Base-by-base conservation (phyloP, 2,329 filamentous ascomycete genomes). In the Neocucurbitaria cava region DNA sequence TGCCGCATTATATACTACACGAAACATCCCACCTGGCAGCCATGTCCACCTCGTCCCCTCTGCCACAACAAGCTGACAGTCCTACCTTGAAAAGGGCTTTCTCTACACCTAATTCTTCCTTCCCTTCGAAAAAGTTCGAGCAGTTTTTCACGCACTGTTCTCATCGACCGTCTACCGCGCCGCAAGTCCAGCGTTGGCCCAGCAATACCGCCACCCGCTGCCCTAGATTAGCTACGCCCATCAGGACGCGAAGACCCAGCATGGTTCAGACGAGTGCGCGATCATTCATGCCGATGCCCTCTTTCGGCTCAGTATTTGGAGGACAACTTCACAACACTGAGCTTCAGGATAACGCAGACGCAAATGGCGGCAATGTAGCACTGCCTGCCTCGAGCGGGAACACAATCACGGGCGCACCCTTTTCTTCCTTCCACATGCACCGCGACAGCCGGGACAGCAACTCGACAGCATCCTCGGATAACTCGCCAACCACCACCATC, bases 401-500 rank as follows among this genome's bases (percentile, higher is more conserved):
- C 58, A 67, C 66, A 49, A 68, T 61, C 54, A 66, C 64, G 61
- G 66, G 64, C 59, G 59, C 66, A 23, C 61, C 67, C 45, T 78
- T 76, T 59, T 65, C 75, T 33, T 66, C 79, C 57, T 80, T 80
- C 60, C 90, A 92, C 76, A 62, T 71, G 46, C 72, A 74, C 65
- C 87, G 88, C 69, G 89, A 91, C 73, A 92, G 89, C 76, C 84
- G 87, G 72, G 85, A 91, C 71, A 92, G 89, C 78, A 89, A 86
- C n/a, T 93, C 89, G 7, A 91, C 89, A 15, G 91, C 91, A 61
- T 98, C 95, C 1, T 91, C 91, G 38, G 93, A 96, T 70, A 96
- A 94, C 20, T 98, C 94, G 8, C 95, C 95, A 1, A 98, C 94
- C 7, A 97, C 93, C 3, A 96, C 94, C 2, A 85, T 95, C 45